Conservation (phyloP, 805 yeast genomes). For the Suhomyces sp. region DNA sequence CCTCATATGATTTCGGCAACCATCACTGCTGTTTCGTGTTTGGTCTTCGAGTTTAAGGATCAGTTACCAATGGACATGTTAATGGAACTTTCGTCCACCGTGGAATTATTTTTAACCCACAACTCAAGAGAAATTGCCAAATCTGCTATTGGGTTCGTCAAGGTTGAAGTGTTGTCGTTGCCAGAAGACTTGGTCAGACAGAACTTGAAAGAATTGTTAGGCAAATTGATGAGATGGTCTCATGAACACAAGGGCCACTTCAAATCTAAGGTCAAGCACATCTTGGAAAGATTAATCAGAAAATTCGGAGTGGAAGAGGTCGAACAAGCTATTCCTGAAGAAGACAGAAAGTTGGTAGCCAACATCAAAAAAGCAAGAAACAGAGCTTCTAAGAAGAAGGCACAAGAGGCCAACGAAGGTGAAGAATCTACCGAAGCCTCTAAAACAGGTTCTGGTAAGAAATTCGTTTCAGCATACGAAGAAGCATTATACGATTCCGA, state of each 20-base stretch:
- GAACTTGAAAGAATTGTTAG: conserved; percentile 62
- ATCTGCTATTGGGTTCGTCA: conserved; percentile 90
- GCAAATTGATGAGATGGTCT: conserved; percentile 84
- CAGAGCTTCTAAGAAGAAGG: conserved; percentile 74
- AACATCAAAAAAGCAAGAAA: conserved; percentile 85
- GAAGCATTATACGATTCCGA: conserved; percentile 80
- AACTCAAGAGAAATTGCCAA: conserved; percentile 92
- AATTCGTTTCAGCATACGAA: conserved; percentile 84
- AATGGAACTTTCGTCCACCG: conserved; percentile 76
- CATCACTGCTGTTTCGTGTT: conserved; percentile 82
- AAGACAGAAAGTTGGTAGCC: conserved; percentile 75
- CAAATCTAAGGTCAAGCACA: conserved; percentile 88
- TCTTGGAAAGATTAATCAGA: conserved; percentile 85
- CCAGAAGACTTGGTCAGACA: conserved; percentile 74
- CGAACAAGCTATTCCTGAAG: conserved; percentile 84
- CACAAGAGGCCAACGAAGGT: conserved; percentile 38
- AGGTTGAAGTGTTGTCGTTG: conserved; percentile 78
- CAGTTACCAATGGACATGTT: conserved; percentile 57
- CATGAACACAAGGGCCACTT: conserved; percentile 96
- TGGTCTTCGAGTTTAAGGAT: conserved; percentile 80
- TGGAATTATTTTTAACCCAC: conserved; percentile 86
- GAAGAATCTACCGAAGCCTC: conserved; percentile 16
- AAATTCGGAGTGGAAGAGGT: conserved; percentile 87
- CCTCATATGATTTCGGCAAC: conserved; percentile 96
- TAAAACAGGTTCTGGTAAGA: conserved; percentile 30